Conservation (phyloP, 2,329 filamentous ascomycete genomes). For the Xylaria digitata region DNA sequence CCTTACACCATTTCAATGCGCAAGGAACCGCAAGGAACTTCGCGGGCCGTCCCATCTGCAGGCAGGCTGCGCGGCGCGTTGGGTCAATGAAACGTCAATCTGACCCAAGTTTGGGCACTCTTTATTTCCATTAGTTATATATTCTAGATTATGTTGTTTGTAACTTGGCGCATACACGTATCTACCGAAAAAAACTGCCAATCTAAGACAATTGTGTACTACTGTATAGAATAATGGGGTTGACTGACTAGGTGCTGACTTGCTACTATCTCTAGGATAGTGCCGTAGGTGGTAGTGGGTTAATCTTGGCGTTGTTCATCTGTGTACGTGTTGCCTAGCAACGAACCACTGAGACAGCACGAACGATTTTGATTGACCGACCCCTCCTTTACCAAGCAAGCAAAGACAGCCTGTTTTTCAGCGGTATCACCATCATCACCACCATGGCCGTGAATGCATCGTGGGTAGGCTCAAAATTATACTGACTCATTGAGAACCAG, state of each 20-base stretch:
- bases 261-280: too few relatives aligned
- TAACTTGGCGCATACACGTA: not conserved
- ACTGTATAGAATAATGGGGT: too few relatives aligned
- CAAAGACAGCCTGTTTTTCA: too few relatives aligned
- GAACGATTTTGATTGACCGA: too few relatives aligned
- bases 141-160: not conserved
- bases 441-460: too few relatives aligned
- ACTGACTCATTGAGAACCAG: not conserved
- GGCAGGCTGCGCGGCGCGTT: constrained; percentile 22
- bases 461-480: too few relatives aligned
- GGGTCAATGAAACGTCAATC: constrained; percentile 26
- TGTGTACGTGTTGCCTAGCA: constrained; percentile 36
- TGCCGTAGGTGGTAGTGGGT: too few relatives aligned
- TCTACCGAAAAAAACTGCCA: too few relatives aligned
- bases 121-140: not conserved
- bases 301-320: not conserved
- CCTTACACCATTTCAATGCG: constrained; percentile 3
- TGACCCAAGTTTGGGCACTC: not conserved
- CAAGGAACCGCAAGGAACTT: constrained; percentile 32
- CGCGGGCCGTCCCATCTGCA: constrained; percentile 36
- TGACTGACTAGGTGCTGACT: too few relatives aligned
- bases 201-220: too few relatives aligned
- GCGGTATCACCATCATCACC: too few relatives aligned
- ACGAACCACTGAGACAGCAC: constrained; percentile 10
- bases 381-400: too few relatives aligned